These are phyloP conservation scores for Verticillium longisporum DNA, from an alignment of 2,329 filamentous ascomycete species.

Conservation along the genomic window DNA sequence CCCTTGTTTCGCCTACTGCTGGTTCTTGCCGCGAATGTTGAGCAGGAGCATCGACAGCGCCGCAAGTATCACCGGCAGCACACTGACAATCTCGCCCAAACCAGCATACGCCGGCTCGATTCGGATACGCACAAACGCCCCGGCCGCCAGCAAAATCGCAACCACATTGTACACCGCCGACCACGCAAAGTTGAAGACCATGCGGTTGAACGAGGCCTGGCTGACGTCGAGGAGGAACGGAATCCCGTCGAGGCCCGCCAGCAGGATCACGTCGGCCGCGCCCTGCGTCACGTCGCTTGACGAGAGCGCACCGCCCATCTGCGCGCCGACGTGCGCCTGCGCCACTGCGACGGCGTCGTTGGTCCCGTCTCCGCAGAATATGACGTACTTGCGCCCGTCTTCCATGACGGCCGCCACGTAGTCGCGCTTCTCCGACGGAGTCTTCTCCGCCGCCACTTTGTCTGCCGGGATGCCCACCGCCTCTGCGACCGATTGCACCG, in stretches of 20 bases:
- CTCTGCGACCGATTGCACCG: conserved; percentile 41
- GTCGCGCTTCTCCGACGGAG: conserved; percentile 45
- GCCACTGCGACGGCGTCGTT: conserved; percentile 58
- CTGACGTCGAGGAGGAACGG: conserved; percentile 42
- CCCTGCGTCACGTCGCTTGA: conserved; percentile 46
- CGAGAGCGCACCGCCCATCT: conserved; percentile 38
- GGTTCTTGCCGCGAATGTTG: conserved; percentile 1
- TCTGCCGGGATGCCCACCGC: conserved; percentile 23
- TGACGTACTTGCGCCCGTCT: conserved; percentile 23
- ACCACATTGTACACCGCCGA: conserved; percentile 54
- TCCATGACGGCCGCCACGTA: conserved; percentile 38
- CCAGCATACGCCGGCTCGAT: conserved; percentile 47
- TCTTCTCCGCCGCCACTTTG: conserved; percentile 37
- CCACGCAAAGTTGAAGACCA: conserved; percentile 58
- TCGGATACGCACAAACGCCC: conserved; percentile 46
- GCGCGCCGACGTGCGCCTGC: conserved; percentile 53
- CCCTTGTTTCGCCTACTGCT: not conserved
- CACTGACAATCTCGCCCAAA: conserved; percentile 58
- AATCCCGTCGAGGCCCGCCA: conserved; percentile 44
- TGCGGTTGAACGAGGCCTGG: conserved; percentile 26
- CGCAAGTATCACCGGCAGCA: conserved; percentile 50
- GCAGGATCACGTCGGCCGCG: conserved; percentile 51
- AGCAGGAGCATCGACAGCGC: conserved; percentile 21
- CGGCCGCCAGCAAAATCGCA: conserved; percentile 53
- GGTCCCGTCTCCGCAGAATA: conserved; percentile 59